Percentiles rank a stretch among this genome's conserved stretches.
Evolutionary conservation across 805 yeast species (phyloP).

Genomic region (Peterozyma toletana): DNA sequence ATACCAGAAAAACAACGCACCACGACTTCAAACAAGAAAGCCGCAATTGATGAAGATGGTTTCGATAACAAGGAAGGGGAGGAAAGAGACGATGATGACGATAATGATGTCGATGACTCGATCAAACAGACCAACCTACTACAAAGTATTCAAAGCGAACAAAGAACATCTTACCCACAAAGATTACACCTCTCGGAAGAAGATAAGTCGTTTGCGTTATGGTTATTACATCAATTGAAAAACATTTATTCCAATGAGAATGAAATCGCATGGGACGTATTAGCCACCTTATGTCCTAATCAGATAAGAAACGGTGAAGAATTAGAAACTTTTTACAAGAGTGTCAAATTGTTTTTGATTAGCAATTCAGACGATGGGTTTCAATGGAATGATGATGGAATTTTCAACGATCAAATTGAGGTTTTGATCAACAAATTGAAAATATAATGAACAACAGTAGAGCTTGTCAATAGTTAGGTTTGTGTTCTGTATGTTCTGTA

Average conservation of each 20-base stretch:
- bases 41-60: too few species aligned
- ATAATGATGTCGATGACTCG: not conserved
- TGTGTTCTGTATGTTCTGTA: too few species aligned
- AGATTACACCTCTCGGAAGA: not conserved
- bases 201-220: not conserved
- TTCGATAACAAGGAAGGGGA: too few species aligned
- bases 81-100: not conserved
- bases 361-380: too few species aligned
- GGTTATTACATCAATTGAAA: conserved; percentile 7
- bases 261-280: conserved; percentile 7
- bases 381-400: too few species aligned
- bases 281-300: conserved; percentile 4
- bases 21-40: not conserved
- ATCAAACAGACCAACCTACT: not conserved
- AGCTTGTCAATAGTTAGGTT: too few species aligned
- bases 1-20: not conserved
- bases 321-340: not conserved
- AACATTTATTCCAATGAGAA: conserved; percentile 1
- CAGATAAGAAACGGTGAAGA: not conserved
- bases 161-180: not conserved
- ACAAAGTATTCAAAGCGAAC: not conserved
- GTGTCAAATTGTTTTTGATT: not conserved
- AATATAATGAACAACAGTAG: too few species aligned
- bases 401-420: too few species aligned
- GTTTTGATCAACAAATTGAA: too few species aligned